Base-by-base conservation (phyloP, 106 monocot genomes). In the Dendrobium huoshanense region DNA sequence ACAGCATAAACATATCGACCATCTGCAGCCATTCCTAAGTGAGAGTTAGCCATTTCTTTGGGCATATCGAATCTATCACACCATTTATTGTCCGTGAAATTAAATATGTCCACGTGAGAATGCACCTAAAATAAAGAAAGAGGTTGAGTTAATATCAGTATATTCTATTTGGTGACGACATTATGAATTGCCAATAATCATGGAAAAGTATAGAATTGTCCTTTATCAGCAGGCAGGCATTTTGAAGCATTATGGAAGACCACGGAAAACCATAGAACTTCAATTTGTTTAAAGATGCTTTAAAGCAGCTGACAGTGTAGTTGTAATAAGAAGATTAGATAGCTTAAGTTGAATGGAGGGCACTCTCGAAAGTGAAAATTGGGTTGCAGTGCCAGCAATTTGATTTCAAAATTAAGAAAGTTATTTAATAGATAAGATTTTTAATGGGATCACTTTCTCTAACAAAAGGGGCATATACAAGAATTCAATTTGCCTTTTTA, bases 1-100 rank as follows among this genome's bases (percentile, higher is more conserved):
- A 96, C 82, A 44, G 87, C 85, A 72, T 93, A 93, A 61, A 96
- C 90, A 25, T 90, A 93, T 78, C 93, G 81, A 20, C 96, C 93
- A 90, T 96, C 96, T 59, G 91, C 90, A 41, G 79, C 93, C 85
- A 93, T 91, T 77, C 93, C 96, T 67, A 96, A 80, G 80, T 96
- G 96, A n/a, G 96, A 96, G 83, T 96, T 79, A 67, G 96, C 96
- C 96, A 96, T 96, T 75, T 96, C 88, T 83, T 91, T 91, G 2
- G 96, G 96, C 91, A 88, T 89, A 43, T 87, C 84, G 87, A 96
- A 84, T 75, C 81, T 86, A 59, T 44, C 87, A 31, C 80, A 80
- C 96, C 96, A 96, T 73, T 88, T 90, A 79, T 96, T 88, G 49
- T 84, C 75, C 6, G 88, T 77, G 75, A 96, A 93, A 79, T 93